Percentiles rank a stretch among this genome's conserved stretches.
phyloP scores from a whole-genome alignment of 1,284 basidiomycete genomes.

The Naganishia albida region DNA sequence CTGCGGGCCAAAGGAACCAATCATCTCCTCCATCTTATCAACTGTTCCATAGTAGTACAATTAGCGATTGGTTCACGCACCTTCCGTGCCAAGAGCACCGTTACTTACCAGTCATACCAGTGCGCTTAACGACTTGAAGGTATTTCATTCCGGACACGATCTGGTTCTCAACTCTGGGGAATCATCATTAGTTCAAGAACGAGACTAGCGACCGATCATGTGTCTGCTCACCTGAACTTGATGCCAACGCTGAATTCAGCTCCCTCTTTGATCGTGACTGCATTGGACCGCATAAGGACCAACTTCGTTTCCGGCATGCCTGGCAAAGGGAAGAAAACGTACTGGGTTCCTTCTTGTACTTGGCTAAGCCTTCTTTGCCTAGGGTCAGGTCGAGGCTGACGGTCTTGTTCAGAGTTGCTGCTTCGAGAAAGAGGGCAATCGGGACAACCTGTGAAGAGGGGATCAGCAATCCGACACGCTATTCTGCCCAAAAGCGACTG shows the following conservation, averaged over 20 bases:
- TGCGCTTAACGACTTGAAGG: conserved; percentile 58
- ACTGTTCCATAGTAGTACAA: conserved; percentile 39
- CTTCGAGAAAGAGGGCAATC: conserved; percentile 56
- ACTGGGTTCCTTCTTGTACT: conserved; percentile 57
- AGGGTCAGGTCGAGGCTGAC: conserved; percentile 58
- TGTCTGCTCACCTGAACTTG: conserved; percentile 47
- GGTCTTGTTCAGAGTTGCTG: conserved; percentile 52
- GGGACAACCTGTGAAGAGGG: conserved; percentile 46
- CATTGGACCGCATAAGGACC: not conserved
- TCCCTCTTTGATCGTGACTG: conserved; percentile 59
- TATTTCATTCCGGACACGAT: conserved; percentile 60
- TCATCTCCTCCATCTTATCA: conserved; percentile 57
- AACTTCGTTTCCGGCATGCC: not conserved
- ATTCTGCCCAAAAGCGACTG: not conserved
- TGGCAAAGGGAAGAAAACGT: not conserved
- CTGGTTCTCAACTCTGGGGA: conserved; percentile 54
- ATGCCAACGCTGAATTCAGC: conserved; percentile 61
- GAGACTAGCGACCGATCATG: not conserved
- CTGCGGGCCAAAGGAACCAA: conserved; percentile 58
- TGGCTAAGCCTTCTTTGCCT: conserved; percentile 50
- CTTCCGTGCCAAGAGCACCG: not conserved
- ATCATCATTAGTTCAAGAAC: conserved; percentile 2
- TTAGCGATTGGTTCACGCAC: not conserved
- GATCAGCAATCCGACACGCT: conserved; percentile 18
- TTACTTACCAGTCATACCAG: conserved; percentile 50